Base-by-base conservation (phyloP, 164 flowering plant genomes). In the Vitis labrusca region DNA sequence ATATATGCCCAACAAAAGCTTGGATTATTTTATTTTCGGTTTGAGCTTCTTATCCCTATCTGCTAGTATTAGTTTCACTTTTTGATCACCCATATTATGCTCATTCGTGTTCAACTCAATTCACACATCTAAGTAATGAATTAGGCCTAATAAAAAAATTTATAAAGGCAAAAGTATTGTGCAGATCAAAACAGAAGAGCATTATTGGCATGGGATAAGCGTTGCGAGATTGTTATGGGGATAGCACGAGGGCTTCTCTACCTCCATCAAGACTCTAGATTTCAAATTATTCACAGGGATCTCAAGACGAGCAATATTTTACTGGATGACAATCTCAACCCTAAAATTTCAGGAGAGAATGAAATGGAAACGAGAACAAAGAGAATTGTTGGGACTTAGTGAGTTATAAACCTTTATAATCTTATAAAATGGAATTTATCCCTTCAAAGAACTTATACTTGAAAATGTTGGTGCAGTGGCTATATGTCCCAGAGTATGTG, bases 1-100 rank as follows among this genome's bases (percentile, higher is more conserved):
- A 29, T 82, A 73, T 73, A 77, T 83, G 85, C 79, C 77, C 0
- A 82, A 85, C 74, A 77, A 68, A 17, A 85, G 87, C 17, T 32
- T 10, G 63, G 59, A 32, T 70, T 76, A 30, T 79, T 79, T 32
- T 32, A 32, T 32, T 32, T 32, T 32, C 7, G 44, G 44, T 32
- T 32, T 32, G 44, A 32, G 5, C 44, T 32, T 32, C 44, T 32
- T 32, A 32, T 6, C 7, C 44, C 5, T 6, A 32, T 32, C 5
- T 32, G 7, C 7, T 32, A 32, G 5, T 0, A 32, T 32, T 32
- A 32, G 44, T 32, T 32, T 32, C 44, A 32, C 44, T 32, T 32
- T 32, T 32, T 4, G 5, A 32, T 32, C 44, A 32, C 6, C 44
- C 8, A 32, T 32, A 6, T 4, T 32, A 32, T 32, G 44, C 44